Evolutionary conservation across 495 filamentous ascomycete genomes (phyloP).

Genomic region (Aspergillus homomorphus): DNA sequence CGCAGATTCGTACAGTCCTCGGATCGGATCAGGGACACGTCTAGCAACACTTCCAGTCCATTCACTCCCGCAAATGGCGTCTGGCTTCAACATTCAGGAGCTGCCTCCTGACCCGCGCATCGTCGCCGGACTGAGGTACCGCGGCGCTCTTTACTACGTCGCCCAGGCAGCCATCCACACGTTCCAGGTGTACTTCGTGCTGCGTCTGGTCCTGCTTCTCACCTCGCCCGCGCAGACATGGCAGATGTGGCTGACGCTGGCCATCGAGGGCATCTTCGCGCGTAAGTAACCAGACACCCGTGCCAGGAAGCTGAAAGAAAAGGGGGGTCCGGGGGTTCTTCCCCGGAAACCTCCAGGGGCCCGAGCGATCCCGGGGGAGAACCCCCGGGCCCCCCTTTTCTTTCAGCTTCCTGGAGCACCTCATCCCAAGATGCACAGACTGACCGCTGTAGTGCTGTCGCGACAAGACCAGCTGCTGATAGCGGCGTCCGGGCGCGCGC

Average conservation of each 20-base stretch:
- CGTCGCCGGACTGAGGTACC: conserved; percentile 19
- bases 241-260: conserved; percentile 32
- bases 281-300: no score
- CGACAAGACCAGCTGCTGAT: conserved; percentile 29
- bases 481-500: conserved; percentile 17
- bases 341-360: no score
- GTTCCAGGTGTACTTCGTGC: conserved; percentile 22
- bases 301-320: no score
- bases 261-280: conserved; percentile 27
- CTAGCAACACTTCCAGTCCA: neutral
- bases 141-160: conserved; percentile 20
- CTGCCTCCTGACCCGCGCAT: conserved; percentile 21
- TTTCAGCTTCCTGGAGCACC: no score
- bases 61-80: conserved; percentile 7
- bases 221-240: conserved; percentile 18
- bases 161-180: conserved; percentile 26
- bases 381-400: no score
- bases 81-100: conserved; percentile 24
- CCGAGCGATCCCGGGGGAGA: no score
- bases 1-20: neutral
- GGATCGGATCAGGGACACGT: neutral
- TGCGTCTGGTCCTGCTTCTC: conserved; percentile 20
- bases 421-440: neutral
- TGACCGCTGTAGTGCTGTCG: conserved; percentile 20
- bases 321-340: no score